A percentile compares a stretch with the other conserved stretches of the same genome.
These are phyloP conservation scores for Phlebiopsis gigantea DNA, from an alignment of 768 basidiomycete genomes.

Conservation along the genomic window DNA sequence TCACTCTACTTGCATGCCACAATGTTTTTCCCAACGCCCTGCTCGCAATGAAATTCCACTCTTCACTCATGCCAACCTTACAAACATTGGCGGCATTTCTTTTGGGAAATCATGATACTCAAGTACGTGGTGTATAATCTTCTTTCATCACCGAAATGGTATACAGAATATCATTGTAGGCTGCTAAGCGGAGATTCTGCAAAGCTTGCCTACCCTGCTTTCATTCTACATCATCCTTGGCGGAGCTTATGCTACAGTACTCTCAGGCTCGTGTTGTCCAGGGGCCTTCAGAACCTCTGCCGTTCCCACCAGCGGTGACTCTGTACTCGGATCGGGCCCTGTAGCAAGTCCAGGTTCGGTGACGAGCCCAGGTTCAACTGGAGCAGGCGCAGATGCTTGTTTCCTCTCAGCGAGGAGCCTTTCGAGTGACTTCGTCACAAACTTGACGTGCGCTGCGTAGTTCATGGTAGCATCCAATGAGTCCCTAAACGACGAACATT, in stretches of 20 bases:
- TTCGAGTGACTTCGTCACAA: constrained; percentile 64
- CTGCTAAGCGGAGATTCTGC: not conserved
- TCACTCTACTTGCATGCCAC: not conserved
- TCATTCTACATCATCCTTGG: not conserved
- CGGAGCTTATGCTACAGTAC: not conserved
- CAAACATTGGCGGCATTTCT: not conserved
- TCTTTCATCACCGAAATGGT: not conserved
- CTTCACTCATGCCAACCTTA: not conserved
- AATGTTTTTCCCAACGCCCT: not conserved
- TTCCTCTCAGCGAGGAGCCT: constrained; percentile 41
- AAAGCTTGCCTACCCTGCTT: constrained; percentile 10
- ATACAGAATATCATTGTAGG: not conserved
- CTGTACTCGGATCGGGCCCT: not conserved
- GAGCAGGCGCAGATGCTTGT: constrained; percentile 14
- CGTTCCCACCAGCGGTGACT: not conserved
- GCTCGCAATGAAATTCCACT: not conserved
- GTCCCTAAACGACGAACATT: constrained; percentile 35
- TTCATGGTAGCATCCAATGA: constrained; percentile 56
- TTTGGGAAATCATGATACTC: not conserved
- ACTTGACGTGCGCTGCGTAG: constrained; percentile 62
- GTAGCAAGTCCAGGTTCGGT: constrained; percentile 12
- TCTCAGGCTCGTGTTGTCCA: constrained; percentile 5
- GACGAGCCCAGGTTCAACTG: constrained; percentile 11
- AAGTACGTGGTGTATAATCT: not conserved
- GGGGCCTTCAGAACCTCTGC: constrained; percentile 7